These are phyloP conservation scores for Cryptosporidium parvum DNA, from an alignment of 169 alveolate genomes.

Conservation along the genomic window DNA sequence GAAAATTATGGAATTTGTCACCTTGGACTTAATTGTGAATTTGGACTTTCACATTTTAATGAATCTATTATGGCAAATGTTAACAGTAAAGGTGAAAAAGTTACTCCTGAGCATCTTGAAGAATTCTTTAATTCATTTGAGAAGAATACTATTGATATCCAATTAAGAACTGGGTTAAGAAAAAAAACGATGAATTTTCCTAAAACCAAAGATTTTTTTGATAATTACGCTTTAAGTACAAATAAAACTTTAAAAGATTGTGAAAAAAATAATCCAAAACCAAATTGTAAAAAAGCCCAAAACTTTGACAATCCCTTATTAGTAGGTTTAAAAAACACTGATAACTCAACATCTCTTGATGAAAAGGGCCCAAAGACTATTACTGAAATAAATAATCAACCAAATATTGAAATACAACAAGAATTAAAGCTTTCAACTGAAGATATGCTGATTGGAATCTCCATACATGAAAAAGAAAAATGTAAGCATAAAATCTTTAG, in stretches of 20 bases:
- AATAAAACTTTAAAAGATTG: neutral
- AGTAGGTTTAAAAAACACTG: neutral
- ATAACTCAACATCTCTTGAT: neutral
- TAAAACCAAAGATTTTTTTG: slow-evolving; percentile 28
- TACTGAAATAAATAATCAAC: neutral
- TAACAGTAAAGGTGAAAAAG: slow-evolving; percentile 54
- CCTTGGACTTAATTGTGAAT: slow-evolving; percentile 54
- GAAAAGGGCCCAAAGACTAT: neutral
- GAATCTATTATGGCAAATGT: slow-evolving; percentile 29
- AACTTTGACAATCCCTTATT: neutral
- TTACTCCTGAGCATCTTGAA: slow-evolving; percentile 15
- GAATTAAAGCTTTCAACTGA: neutral
- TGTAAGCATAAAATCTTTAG: slow-evolving; percentile 4
- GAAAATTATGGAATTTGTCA: slow-evolving; percentile 58
- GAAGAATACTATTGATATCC: slow-evolving; percentile 12
- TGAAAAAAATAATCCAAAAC: neutral
- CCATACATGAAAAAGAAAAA: neutral
- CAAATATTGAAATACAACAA: neutral
- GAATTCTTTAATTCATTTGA: slow-evolving; percentile 22
- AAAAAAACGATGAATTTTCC: slow-evolving; percentile 1
- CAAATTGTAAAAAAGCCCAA: neutral
- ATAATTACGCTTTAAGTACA: neutral
- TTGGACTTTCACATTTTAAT: slow-evolving; percentile 29
- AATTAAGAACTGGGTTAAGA: slow-evolving; percentile 9
- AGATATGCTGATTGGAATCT: neutral